A percentile compares a stretch with the other conserved stretches of the same genome.
phyloP scores from a whole-genome alignment of 768 basidiomycete species.

The Xerocomellus chrysenteron region DNA sequence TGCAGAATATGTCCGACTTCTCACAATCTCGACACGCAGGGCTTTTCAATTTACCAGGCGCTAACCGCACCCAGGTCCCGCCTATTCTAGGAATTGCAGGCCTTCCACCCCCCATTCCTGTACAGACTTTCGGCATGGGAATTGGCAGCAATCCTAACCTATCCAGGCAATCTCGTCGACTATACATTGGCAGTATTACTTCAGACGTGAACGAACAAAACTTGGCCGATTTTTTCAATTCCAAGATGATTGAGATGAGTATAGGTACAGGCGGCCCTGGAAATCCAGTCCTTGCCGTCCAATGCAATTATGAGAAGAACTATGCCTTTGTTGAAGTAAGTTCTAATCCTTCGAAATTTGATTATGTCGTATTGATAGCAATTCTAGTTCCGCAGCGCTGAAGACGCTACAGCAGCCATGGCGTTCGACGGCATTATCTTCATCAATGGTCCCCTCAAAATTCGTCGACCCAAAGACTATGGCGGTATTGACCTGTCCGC shows the following conservation, averaged over 20 bases:
- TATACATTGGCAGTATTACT: constrained; percentile 97
- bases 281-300: constrained; percentile 89
- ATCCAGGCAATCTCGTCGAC: constrained; percentile 87
- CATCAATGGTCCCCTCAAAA: constrained; percentile 92
- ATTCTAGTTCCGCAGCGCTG: constrained; percentile 91
- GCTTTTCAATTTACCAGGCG: constrained; percentile 94
- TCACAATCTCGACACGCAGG: constrained; percentile 46
- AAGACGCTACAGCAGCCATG: constrained; percentile 96
- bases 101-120: constrained; percentile 79
- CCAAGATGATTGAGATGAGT: constrained; percentile 90
- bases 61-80: constrained; percentile 84
- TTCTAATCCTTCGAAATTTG: constrained; percentile 4
- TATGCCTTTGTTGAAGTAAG: constrained; percentile 97
- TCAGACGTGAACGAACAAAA: constrained; percentile 93
- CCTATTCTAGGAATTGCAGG: constrained; percentile 81
- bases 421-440: constrained; percentile 97
- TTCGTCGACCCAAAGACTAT: constrained; percentile 97
- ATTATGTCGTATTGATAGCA: constrained; percentile 4
- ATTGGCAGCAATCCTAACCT: constrained; percentile 85
- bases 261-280: constrained; percentile 83
- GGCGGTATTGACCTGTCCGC: constrained; percentile 68
- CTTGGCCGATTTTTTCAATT: constrained; percentile 91
- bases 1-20: neutral
- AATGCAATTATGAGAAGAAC: constrained; percentile 98
- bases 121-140: constrained; percentile 84